Evolutionary conservation across 768 basidiomycete species (phyloP).

Genomic region (Suillus decipiens): DNA sequence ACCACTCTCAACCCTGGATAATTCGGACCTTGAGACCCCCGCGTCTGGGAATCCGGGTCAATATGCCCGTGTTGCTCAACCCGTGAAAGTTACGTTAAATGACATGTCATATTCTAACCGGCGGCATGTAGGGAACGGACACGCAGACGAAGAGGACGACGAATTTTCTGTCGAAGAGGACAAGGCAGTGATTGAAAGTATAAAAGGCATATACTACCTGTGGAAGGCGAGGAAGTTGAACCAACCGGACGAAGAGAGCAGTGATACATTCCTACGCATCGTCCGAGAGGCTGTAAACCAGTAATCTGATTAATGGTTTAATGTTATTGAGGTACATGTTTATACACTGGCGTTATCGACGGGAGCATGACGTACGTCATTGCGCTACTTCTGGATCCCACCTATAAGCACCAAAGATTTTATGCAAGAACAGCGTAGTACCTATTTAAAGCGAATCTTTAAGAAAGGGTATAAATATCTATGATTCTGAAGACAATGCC

Average conservation of each 20-base stretch:
- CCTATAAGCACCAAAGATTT: neutral
- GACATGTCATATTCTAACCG: conserved; percentile 13
- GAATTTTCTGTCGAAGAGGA: conserved; percentile 26
- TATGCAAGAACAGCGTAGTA: neutral
- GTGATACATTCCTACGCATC: conserved; percentile 34
- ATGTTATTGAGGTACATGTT: neutral
- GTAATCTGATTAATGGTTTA: conserved; percentile 3
- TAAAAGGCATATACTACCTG: conserved; percentile 57
- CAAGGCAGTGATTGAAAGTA: conserved; percentile 50
- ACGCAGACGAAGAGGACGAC: neutral
- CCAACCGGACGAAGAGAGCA: conserved; percentile 23
- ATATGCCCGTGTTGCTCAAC: conserved; percentile 19
- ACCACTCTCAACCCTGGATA: conserved; percentile 17
- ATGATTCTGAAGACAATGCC: conserved; percentile 7
- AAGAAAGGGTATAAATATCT: neutral
- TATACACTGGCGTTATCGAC: conserved; percentile 1
- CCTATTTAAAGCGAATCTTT: neutral
- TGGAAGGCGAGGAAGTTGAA: conserved; percentile 49
- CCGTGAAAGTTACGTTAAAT: conserved; percentile 17
- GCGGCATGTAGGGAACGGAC: conserved; percentile 1
- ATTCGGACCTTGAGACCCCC: conserved; percentile 30
- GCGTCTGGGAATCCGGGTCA: conserved; percentile 14
- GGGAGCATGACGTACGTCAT: neutral
- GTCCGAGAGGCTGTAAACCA: conserved; percentile 33
- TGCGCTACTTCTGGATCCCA: neutral